Percentiles rank a stretch among this genome's conserved stretches.
phyloP scores from a whole-genome alignment of 2,329 filamentous ascomycete species.

The Verticillium zaregamsianum region DNA sequence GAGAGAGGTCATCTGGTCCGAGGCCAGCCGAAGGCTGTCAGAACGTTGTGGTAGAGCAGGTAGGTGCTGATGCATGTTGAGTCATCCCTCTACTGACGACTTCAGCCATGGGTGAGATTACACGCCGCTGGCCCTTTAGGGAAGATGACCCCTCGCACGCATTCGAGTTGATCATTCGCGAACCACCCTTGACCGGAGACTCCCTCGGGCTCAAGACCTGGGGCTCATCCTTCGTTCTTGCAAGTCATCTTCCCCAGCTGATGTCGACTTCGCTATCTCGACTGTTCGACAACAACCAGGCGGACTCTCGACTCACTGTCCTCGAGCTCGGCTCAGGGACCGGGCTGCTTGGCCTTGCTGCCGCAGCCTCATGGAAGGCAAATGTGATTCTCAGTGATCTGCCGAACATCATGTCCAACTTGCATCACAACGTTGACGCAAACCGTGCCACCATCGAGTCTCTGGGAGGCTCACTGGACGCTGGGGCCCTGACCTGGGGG shows the following conservation, averaged over 20 bases:
- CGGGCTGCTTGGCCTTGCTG: constrained; percentile 82
- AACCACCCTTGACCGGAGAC: constrained; percentile 84
- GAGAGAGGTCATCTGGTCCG: constrained; percentile 69
- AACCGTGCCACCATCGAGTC: constrained; percentile 56
- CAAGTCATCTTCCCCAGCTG: constrained; percentile 60
- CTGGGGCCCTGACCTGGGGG: constrained; percentile 73
- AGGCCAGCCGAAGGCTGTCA: constrained; percentile 73
- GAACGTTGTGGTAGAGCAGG: constrained; percentile 79
- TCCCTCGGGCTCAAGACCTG: constrained; percentile 92
- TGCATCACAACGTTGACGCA: constrained; percentile 65
- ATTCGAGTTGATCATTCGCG: constrained; percentile 69
- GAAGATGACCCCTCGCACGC: constrained; percentile 22
- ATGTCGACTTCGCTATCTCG: constrained; percentile 38
- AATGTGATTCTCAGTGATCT: constrained; percentile 77
- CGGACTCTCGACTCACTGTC: constrained; percentile 29
- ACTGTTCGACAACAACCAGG: constrained; percentile 33
- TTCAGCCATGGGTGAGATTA: constrained; percentile 53
- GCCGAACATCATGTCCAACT: constrained; percentile 76
- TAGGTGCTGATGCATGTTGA: constrained; percentile 23
- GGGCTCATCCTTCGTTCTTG: constrained; percentile 84
- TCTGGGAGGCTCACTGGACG: constrained; percentile 53
- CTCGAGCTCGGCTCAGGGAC: constrained; percentile 89
- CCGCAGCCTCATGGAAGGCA: constrained; percentile 65
- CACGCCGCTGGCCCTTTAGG: constrained; percentile 49
- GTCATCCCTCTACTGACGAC: background rate